phyloP scores from a whole-genome alignment of 2,329 filamentous ascomycete species.

The Mycosphaerella sp. region DNA sequence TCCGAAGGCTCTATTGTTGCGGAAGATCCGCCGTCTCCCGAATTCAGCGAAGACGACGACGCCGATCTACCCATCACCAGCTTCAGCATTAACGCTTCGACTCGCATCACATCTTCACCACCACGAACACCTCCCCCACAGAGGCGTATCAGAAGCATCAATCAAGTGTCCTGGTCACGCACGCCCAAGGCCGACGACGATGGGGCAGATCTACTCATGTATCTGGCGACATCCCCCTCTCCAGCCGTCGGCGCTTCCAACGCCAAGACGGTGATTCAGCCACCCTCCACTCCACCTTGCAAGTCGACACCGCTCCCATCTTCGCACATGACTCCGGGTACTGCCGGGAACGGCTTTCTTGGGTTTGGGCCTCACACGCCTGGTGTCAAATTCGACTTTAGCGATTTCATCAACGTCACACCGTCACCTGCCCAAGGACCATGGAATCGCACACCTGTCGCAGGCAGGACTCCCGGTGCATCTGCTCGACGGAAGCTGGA shows the following conservation, averaged over 20 bases:
- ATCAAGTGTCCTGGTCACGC: slow-evolving; percentile 39
- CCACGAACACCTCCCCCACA: slow-evolving; percentile 68
- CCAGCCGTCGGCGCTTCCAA: slow-evolving; percentile 51
- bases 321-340: slow-evolving; percentile 81
- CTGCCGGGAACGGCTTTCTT: slow-evolving; percentile 51
- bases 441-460: slow-evolving; percentile 59
- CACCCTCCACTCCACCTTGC: slow-evolving; percentile 51
- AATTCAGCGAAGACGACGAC: slow-evolving; percentile 71
- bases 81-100: slow-evolving; percentile 53
- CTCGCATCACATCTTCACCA: slow-evolving; percentile 61
- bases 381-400: slow-evolving; percentile 81
- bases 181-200: slow-evolving; percentile 64
- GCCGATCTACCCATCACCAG: slow-evolving; percentile 71
- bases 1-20: slow-evolving; percentile 63
- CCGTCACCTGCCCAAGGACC: slow-evolving; percentile 86
- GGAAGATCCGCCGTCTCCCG: slow-evolving; percentile 54
- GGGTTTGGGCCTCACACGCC: slow-evolving; percentile 66
- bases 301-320: slow-evolving; percentile 60
- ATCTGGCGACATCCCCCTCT: slow-evolving; percentile 85
- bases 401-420: slow-evolving; percentile 96
- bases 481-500: slow-evolving; percentile 68
- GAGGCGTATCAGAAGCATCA: slow-evolving; percentile 38
- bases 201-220: slow-evolving; percentile 78
- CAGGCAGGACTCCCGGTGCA: slow-evolving; percentile 62
- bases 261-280: slow-evolving; percentile 41